Base-by-base conservation (phyloP, 2,329 filamentous ascomycete genomes). In the Verruconis gallopava region DNA sequence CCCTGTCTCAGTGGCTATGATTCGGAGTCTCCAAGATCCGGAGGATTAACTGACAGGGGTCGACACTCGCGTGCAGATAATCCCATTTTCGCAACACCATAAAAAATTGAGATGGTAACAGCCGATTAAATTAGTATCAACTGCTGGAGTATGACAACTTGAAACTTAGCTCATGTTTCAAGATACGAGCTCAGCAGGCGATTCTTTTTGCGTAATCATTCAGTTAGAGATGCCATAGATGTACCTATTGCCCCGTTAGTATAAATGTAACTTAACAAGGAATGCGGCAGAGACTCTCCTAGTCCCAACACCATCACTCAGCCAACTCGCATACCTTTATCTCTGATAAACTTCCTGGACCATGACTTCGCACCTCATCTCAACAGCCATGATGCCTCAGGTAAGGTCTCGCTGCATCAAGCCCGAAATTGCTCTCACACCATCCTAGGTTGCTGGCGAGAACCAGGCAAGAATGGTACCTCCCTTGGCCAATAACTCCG, bases 21-120 rank as follows among this genome's bases (percentile, higher is more conserved):
- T 38, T 38, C 20, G 18, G 37, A 22, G 37, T 38, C 37, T 38
- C 37, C 18, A 38, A 21, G 18, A 38, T 38, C 37, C 20, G 20
- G 21, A 38, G 9, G 37, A 21, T 25, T 38, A 38, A 38, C 9
- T 38, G 20, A 38, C 20, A 21, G 18, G 37, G 37, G 37, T 21
- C 37, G 9, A 38, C 18, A 19, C 37, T 21, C 18, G 14, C 20
- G 20, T 38, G 20, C 20, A 21, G 17, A 37, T 37, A 18, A 37
- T 37, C 15, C 34, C 34, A 37, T 17, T 37, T 15, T 37, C 34
- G 34, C 9, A 38, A 21, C 20, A 38, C 37, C 20, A 38, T 19
- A 38, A 38, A 21, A n/a, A 38, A 19, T 19, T 38, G 20, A 21
- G 6, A 38, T 38, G 20, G 37, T 21, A 38, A n/a, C 6, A 36